phyloP scores from a whole-genome alignment of 2,329 filamentous ascomycete genomes.

The Fusarium heterosporum region DNA sequence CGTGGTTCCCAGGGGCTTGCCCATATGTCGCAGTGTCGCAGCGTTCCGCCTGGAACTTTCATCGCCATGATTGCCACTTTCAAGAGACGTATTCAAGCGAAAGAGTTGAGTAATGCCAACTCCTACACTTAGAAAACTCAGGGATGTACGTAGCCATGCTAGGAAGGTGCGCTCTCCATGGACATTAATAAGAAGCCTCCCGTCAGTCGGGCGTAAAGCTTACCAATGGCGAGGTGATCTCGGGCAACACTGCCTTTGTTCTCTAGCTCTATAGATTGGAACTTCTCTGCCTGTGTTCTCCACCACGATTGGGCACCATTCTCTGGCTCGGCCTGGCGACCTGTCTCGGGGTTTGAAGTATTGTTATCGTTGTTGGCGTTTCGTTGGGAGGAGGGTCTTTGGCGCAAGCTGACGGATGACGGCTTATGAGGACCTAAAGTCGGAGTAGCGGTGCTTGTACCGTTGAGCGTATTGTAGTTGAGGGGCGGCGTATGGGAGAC shows the following conservation, averaged over 20 bases:
- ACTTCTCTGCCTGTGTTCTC: conserved; percentile 59
- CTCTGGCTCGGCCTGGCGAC: conserved; percentile 36
- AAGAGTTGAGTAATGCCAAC: conserved; percentile 88
- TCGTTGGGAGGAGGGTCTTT: conserved; percentile 19
- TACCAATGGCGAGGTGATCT: conserved; percentile 84
- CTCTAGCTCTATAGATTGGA: conserved; percentile 78
- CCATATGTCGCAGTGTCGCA: conserved; percentile 69
- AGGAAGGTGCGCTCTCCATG: conserved; percentile 83
- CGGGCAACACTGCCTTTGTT: conserved; percentile 87
- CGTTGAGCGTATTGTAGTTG: conserved; percentile 56
- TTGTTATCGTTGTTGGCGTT: conserved; percentile 16
- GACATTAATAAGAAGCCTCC: conserved; percentile 8
- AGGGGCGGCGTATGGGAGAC: conserved; percentile 51
- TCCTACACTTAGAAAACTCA: conserved; percentile 84
- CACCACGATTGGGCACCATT: conserved; percentile 59
- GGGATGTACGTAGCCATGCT: conserved; percentile 84
- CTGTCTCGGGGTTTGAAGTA: conserved; percentile 17
- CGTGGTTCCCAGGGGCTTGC: conserved; percentile 79
- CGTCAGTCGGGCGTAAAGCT: background rate
- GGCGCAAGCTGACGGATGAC: conserved; percentile 17
- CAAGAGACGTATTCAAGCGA: conserved; percentile 78
- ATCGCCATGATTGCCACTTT: conserved; percentile 47
- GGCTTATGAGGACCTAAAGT: conserved; percentile 34
- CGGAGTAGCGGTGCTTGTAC: conserved; percentile 32
- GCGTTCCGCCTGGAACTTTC: conserved; percentile 50